Evolutionary conservation across 2,329 filamentous ascomycete genomes (phyloP), one percentile per base, ranked within the genome.

Genomic region (Talaromyces sp.): DNA sequence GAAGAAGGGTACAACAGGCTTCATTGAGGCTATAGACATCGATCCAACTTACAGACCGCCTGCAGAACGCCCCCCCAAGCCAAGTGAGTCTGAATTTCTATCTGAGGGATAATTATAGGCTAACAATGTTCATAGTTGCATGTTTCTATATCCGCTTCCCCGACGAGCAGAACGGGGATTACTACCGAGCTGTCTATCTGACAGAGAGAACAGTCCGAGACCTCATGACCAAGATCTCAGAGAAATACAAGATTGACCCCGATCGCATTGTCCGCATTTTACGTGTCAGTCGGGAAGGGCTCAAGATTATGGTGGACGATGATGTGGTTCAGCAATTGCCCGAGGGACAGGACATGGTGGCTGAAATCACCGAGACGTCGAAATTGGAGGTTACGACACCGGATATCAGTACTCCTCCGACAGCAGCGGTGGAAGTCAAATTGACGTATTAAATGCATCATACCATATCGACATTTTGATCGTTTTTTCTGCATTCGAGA

Each of bases 11-110:
- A 65, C 67, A 25, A 89, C 86, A 64, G 89, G 90, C 5, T 96
- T 90, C 88, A 95, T 98, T 66, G 92, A 97, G 73, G 92, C 92
- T 0, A 78, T 96, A 7, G 95, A 92, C 35, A 91, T 98, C n/a
- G 95, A 98, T 73, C 81, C 88, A 16, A 84, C 84, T 1, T 99
- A 98, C 73, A 86, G 88, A 63, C 89, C 95, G 50, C 93, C 93
- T 0, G 79, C 83, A 0, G 91, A 96, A 69, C 85, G 84, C 63
- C 79, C 83, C 8, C 80, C 86, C 21, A 96, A 91, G 74, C 86
- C 87, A 67, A 80, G 83, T 85, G 80, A 74, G 83, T 72, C 56
- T 61, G 39, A 9, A 28, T 18, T 5, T 56, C 4, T 57, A 16
- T 18, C 14, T 25, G 12, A 14, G 28, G 21, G 23, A 2, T 42